Percentiles rank a stretch among this genome's conserved stretches.
These are phyloP conservation scores for Apophysomyces variabilis DNA, from an alignment of 371 early-diverging fungal species.

Conservation along the genomic window DNA sequence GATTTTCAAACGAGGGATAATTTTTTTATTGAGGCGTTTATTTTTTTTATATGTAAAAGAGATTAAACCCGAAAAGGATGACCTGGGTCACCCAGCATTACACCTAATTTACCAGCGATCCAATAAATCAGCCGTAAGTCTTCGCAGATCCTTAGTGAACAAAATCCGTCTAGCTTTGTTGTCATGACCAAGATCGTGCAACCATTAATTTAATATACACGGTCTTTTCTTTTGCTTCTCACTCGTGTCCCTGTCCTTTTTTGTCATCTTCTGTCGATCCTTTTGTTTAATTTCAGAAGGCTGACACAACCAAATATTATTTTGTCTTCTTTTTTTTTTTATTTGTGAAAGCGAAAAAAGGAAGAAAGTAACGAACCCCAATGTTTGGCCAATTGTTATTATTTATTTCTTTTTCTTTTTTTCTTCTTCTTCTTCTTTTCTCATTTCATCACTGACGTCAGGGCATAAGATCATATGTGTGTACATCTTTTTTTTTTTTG, in stretches of 20 bases:
- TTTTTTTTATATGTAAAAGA: slow-evolving; percentile 6
- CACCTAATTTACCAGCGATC: slow-evolving; percentile 1
- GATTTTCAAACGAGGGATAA: neutral
- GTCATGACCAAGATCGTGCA: slow-evolving; percentile 9
- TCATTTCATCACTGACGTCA: neutral
- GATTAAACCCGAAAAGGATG: slow-evolving; percentile 11
- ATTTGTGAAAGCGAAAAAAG: neutral
- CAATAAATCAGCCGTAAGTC: slow-evolving; percentile 1
- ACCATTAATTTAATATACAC: slow-evolving; percentile 10
- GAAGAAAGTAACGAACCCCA: neutral
- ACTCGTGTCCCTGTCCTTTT: slow-evolving; percentile 1
- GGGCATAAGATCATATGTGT: slow-evolving; percentile 5
- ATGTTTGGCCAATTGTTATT: no score
- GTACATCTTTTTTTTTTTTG: neutral
- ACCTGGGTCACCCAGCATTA: slow-evolving; percentile 7
- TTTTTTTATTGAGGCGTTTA: slow-evolving; percentile 5
- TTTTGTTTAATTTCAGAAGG: slow-evolving; percentile 5
- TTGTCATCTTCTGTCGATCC: slow-evolving; percentile 7
- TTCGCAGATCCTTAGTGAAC: slow-evolving; percentile 4
- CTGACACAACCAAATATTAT: neutral
- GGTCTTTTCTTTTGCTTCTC: neutral
- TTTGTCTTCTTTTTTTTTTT: neutral
- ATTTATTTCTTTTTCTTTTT: neutral
- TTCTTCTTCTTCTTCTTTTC: neutral
- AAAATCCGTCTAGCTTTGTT: neutral